These are phyloP conservation scores for Fusarium nelsonii DNA, from an alignment of 2,329 filamentous ascomycete species.

Conservation along the genomic window DNA sequence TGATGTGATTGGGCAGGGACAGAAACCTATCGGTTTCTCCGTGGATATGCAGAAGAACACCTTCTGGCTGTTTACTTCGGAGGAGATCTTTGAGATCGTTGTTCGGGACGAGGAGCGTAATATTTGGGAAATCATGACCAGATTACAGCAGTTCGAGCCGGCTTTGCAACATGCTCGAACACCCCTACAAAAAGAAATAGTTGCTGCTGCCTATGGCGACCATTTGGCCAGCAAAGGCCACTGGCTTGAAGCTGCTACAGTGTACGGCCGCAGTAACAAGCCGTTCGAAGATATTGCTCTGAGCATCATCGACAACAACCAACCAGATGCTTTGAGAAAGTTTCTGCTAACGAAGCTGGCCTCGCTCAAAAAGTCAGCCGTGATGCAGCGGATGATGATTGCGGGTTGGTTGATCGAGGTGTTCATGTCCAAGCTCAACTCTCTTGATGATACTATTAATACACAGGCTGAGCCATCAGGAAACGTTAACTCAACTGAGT, in stretches of 20 bases:
- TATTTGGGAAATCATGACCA: conserved; percentile 94
- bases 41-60: conserved; percentile 95
- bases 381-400: conserved; percentile 96
- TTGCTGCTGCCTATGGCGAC: conserved; percentile 92
- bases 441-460: conserved; percentile 91
- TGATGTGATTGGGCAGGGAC: conserved; percentile 81
- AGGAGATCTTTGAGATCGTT: conserved; percentile 94
- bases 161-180: conserved; percentile 88
- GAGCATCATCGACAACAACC: conserved; percentile 87
- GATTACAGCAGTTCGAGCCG: conserved; percentile 86
- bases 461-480: conserved; percentile 86
- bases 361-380: conserved; percentile 81
- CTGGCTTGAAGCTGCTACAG: conserved; percentile 85
- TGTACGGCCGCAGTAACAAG: conserved; percentile 96
- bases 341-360: conserved; percentile 89
- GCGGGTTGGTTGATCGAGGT: conserved; percentile 95
- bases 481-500: conserved; percentile 76
- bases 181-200: conserved; percentile 84
- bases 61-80: conserved; percentile 93
- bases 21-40: conserved; percentile 84
- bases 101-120: conserved; percentile 91
- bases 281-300: conserved; percentile 96
- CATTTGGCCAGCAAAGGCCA: conserved; percentile 84
- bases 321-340: conserved; percentile 89
- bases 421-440: conserved; percentile 97